phyloP scores from a whole-genome alignment of 768 basidiomycete genomes.

The Termitomyces sp. region DNA sequence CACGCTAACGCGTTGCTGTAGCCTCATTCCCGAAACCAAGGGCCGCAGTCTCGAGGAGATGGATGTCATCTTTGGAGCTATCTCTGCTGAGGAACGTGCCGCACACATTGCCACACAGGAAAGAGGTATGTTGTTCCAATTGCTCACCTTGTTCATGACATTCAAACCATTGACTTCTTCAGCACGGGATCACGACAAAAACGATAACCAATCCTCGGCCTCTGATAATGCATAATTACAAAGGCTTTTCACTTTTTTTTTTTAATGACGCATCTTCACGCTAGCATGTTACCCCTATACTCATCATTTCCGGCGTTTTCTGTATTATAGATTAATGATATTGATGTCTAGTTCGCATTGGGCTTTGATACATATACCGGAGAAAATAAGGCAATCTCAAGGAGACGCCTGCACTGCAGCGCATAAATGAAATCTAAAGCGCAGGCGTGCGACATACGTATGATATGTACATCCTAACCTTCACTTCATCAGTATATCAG shows the following conservation, averaged over 20 bases:
- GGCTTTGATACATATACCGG: no score
- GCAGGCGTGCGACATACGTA: no score
- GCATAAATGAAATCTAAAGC: no score
- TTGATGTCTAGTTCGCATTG: background rate
- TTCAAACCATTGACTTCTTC: background rate
- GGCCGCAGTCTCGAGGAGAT: slow-evolving; percentile 52
- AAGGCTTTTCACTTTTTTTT: background rate
- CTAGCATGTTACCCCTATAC: background rate
- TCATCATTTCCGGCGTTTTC: background rate
- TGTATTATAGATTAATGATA: background rate
- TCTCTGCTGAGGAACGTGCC: slow-evolving; percentile 50
- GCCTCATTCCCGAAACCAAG: slow-evolving; percentile 61
- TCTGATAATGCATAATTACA: background rate
- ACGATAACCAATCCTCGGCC: background rate
- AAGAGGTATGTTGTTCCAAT: slow-evolving; percentile 22
- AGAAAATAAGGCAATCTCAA: no score
- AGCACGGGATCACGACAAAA: slow-evolving; percentile 3
- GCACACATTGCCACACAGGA: slow-evolving; percentile 48
- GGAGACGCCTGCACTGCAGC: no score
- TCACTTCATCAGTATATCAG: no score
- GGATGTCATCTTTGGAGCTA: slow-evolving; percentile 53
- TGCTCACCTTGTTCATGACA: background rate
- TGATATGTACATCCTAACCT: no score
- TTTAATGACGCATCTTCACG: background rate
- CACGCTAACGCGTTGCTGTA: background rate